Evolutionary conservation across 1,284 basidiomycete genomes (phyloP).

Genomic region (Sporisorium scitamineum): DNA sequence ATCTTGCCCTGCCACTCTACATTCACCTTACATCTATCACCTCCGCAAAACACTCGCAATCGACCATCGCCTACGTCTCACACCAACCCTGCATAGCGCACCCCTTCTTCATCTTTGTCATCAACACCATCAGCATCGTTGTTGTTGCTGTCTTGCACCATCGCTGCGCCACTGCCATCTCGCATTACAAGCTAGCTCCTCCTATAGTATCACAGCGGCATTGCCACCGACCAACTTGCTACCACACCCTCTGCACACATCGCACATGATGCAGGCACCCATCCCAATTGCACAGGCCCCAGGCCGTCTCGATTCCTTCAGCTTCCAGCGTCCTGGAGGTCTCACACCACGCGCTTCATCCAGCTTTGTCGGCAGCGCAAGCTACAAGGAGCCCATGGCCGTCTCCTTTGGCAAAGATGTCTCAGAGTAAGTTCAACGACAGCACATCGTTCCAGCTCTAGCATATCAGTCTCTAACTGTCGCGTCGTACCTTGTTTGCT

Average conservation of each 20-base stretch:
- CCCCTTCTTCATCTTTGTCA: background rate
- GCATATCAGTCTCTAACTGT: background rate
- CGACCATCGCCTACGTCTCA: background rate
- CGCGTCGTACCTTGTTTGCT: background rate
- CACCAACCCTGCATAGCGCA: conserved; percentile 1
- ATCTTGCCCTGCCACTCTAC: conserved; percentile 2
- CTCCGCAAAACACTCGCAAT: conserved; percentile 15
- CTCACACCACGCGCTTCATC: conserved; percentile 47
- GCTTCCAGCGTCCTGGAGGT: conserved; percentile 48
- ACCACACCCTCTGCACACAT: background rate
- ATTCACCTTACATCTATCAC: conserved; percentile 13
- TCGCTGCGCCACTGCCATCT: background rate
- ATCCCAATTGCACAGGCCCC: conserved; percentile 49
- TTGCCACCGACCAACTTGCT: background rate
- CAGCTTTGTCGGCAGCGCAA: conserved; percentile 56
- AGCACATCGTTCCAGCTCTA: background rate
- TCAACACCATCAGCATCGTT: background rate
- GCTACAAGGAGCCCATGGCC: conserved; percentile 65
- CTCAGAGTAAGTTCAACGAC: conserved; percentile 58
- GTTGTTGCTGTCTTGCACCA: background rate
- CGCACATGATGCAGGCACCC: conserved; percentile 50
- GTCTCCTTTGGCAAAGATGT: conserved; percentile 65
- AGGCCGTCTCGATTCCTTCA: conserved; percentile 41
- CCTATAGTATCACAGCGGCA: background rate
- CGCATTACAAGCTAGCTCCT: background rate